These are phyloP conservation scores for Akanthomyces lecanii DNA, from an alignment of 2,329 filamentous ascomycete genomes.

Conservation along the genomic window DNA sequence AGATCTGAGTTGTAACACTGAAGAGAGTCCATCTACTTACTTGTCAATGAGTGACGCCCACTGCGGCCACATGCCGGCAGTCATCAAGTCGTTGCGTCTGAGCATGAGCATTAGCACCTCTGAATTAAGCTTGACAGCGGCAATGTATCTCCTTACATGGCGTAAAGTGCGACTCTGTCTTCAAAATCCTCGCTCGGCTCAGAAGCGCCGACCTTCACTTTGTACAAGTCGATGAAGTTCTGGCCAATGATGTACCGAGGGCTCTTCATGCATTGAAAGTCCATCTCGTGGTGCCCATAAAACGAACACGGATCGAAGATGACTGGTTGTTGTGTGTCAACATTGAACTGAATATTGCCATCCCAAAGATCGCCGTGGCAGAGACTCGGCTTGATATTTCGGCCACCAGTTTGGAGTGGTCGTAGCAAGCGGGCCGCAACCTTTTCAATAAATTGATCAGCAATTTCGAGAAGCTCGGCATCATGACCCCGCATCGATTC, in stretches of 20 bases:
- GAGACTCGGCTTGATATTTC: constrained; percentile 36
- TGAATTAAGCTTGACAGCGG: neutral
- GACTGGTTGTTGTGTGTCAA: constrained; percentile 25
- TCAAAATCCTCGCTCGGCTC: constrained; percentile 11
- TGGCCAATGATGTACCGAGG: constrained; percentile 1
- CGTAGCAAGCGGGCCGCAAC: constrained; percentile 42
- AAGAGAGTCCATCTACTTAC: constrained; percentile 3
- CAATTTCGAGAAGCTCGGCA: constrained; percentile 27
- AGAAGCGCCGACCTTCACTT: neutral
- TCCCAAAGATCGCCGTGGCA: constrained; percentile 40
- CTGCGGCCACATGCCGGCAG: constrained; percentile 9
- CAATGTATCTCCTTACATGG: neutral
- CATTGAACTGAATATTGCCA: constrained; percentile 30
- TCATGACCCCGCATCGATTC: constrained; percentile 23
- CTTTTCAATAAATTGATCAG: constrained; percentile 29
- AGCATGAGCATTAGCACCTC: neutral
- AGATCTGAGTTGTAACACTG: neutral
- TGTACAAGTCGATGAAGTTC: neutral
- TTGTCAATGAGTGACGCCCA: constrained; percentile 12
- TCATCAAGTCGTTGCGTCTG: constrained; percentile 14
- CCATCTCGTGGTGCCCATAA: constrained; percentile 37
- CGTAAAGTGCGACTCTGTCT: neutral
- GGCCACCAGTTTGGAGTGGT: constrained; percentile 36
- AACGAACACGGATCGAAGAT: constrained; percentile 36
- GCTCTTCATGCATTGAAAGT: constrained; percentile 14